Percentiles rank a stretch among this genome's conserved stretches.
These are phyloP conservation scores for Colletotrichum nymphaeae DNA, from an alignment of 2,329 filamentous ascomycete genomes.

Conservation along the genomic window DNA sequence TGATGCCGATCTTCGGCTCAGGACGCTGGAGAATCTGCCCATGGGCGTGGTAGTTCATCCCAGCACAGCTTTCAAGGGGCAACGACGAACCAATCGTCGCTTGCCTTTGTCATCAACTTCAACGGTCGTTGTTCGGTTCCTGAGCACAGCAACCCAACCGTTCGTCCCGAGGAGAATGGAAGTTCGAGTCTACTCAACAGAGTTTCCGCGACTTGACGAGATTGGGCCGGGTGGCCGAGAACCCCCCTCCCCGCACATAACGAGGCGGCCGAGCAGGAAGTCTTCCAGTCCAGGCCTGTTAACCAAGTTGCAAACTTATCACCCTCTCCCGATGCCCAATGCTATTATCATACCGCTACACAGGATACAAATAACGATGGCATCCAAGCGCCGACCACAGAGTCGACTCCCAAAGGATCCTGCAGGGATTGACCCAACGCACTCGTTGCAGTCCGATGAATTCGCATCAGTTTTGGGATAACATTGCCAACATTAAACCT, in stretches of 20 bases:
- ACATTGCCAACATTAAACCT: not conserved
- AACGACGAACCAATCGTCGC: conserved; percentile 3
- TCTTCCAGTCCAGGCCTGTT: not conserved
- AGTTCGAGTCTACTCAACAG: too few species aligned
- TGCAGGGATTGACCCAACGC: conserved; percentile 17
- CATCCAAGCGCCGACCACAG: not conserved
- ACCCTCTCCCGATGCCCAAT: not conserved
- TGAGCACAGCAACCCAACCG: not conserved
- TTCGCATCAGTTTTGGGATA: conserved; percentile 1
- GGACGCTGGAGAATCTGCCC: conserved; percentile 9
- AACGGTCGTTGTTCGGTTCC: not conserved
- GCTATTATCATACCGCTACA: not conserved
- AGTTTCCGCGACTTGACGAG: not conserved
- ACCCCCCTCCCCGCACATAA: not conserved
- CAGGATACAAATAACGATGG: not conserved
- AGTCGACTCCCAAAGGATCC: not conserved
- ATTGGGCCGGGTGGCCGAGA: too few species aligned
- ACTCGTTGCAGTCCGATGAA: not conserved
- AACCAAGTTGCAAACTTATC: not conserved
- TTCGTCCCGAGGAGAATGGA: conserved; percentile 4
- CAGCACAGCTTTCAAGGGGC: not conserved
- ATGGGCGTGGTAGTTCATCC: conserved; percentile 18
- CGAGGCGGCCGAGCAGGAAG: not conserved
- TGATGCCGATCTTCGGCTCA: conserved; percentile 14
- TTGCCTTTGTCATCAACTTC: not conserved